phyloP scores from a whole-genome alignment of 495 filamentous ascomycete genomes.

The Alectoria sarmentosa region DNA sequence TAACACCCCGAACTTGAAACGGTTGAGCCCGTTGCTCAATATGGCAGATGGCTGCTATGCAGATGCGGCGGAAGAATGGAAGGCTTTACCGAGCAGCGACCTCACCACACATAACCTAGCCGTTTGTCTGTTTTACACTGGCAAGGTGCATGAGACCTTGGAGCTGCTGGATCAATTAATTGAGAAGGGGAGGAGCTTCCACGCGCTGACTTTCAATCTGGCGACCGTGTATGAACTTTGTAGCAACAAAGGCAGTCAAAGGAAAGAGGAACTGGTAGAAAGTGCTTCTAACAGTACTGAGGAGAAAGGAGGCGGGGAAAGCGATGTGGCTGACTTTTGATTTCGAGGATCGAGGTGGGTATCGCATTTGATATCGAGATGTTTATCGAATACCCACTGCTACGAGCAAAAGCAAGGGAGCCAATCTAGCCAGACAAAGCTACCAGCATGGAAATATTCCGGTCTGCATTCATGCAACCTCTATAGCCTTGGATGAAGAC shows the following conservation, averaged over 20 bases:
- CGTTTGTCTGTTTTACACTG: slow-evolving; percentile 75
- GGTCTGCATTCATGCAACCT: neutral
- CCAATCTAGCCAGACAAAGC: neutral
- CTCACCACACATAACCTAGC: slow-evolving; percentile 73
- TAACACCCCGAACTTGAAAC: slow-evolving; percentile 41
- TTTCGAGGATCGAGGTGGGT: slow-evolving; percentile 39
- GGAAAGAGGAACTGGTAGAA: slow-evolving; percentile 66
- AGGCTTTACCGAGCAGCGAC: slow-evolving; percentile 39
- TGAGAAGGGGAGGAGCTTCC: slow-evolving; percentile 54
- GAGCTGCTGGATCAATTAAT: slow-evolving; percentile 56
- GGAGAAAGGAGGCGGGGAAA: slow-evolving; percentile 62
- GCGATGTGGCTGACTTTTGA: slow-evolving; percentile 61
- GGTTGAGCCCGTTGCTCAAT: slow-evolving; percentile 59
- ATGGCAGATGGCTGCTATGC: slow-evolving; percentile 75
- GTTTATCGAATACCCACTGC: neutral
- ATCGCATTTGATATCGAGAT: neutral
- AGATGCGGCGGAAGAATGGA: slow-evolving; percentile 56
- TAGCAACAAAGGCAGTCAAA: slow-evolving; percentile 54
- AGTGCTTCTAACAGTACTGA: slow-evolving; percentile 50
- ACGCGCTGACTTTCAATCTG: slow-evolving; percentile 79
- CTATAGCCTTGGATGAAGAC: neutral
- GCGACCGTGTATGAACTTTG: slow-evolving; percentile 88
- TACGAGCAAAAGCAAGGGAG: slow-evolving; percentile 6
- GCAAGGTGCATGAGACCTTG: slow-evolving; percentile 57
- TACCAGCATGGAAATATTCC: neutral